Percentiles rank a stretch among this genome's conserved stretches.
Evolutionary conservation across 2,329 filamentous ascomycete genomes (phyloP).

Genomic region (Pseudocercospora fijiensis): DNA sequence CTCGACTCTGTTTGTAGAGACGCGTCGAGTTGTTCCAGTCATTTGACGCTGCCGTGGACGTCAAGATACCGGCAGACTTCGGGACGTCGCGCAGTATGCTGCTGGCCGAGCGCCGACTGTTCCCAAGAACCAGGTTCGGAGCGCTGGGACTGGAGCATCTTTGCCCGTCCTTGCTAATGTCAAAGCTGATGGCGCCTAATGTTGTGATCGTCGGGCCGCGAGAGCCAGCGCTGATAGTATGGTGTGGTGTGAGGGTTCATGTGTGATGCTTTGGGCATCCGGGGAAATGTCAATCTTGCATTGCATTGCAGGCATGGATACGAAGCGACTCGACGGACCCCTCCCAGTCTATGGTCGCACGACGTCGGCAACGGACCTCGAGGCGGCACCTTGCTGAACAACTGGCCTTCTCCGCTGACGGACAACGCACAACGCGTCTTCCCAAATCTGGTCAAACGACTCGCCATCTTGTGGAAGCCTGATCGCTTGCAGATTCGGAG

Average conservation of each 20-base stretch:
- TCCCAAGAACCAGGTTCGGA: constrained; percentile 28
- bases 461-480: constrained; percentile 21
- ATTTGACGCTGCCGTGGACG: constrained; percentile 22
- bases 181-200: constrained; percentile 13
- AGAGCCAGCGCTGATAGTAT: constrained; percentile 14
- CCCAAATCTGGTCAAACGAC: constrained; percentile 27
- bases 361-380: constrained; percentile 17
- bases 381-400: constrained; percentile 28
- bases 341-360: constrained; percentile 25
- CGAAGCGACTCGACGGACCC: constrained; percentile 17
- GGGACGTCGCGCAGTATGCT: constrained; percentile 13
- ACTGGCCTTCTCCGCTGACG: constrained; percentile 17
- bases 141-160: constrained; percentile 11
- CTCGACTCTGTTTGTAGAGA: constrained; percentile 20
- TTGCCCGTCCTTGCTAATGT: constrained; percentile 12
- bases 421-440: constrained; percentile 27
- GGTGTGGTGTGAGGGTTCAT: constrained; percentile 13
- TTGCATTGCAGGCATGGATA: constrained; percentile 23
- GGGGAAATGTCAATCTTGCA: constrained; percentile 23
- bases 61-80: constrained; percentile 13
- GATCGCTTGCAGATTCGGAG: constrained; percentile 12
- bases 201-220: constrained; percentile 22
- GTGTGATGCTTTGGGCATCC: constrained; percentile 12
- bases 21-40: constrained; percentile 18
- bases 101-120: constrained; percentile 2